Evolutionary conservation across 257 asterid species (phyloP).

Genomic region (Lycium barbarum): DNA sequence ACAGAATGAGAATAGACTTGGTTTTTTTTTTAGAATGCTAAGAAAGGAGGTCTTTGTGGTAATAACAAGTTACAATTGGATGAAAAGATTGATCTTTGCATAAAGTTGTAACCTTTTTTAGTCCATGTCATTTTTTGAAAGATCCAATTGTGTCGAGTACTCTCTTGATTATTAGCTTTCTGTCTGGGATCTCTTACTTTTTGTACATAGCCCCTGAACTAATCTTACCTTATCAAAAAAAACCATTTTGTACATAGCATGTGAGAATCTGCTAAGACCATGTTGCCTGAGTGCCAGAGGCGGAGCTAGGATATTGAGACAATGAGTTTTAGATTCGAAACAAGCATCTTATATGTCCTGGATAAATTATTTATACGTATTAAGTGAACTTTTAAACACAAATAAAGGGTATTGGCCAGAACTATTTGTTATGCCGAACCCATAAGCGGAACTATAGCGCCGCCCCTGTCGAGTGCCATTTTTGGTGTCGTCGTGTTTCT

Average conservation of each 20-base stretch:
- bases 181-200: neutral
- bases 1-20: neutral
- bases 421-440: neutral
- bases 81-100: constrained; percentile 21
- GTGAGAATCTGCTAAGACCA: neutral
- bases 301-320: neutral
- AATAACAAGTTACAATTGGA: constrained; percentile 1
- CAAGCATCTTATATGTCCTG: neutral
- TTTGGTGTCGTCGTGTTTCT: neutral
- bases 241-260: neutral
- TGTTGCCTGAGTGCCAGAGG: neutral
- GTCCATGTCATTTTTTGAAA: constrained; percentile 17
- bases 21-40: neutral
- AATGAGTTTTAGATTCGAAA: neutral
- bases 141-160: neutral
- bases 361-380: neutral
- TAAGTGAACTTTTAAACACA: neutral
- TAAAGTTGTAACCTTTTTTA: constrained; percentile 9
- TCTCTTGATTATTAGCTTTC: constrained; percentile 20
- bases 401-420: neutral
- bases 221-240: too few species aligned
- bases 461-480: neutral
- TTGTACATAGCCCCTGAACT: neutral
- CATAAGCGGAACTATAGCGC: neutral
- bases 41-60: neutral